Conservation (phyloP, 2,329 filamentous ascomycete species). For the Colletotrichum spaethianum region DNA sequence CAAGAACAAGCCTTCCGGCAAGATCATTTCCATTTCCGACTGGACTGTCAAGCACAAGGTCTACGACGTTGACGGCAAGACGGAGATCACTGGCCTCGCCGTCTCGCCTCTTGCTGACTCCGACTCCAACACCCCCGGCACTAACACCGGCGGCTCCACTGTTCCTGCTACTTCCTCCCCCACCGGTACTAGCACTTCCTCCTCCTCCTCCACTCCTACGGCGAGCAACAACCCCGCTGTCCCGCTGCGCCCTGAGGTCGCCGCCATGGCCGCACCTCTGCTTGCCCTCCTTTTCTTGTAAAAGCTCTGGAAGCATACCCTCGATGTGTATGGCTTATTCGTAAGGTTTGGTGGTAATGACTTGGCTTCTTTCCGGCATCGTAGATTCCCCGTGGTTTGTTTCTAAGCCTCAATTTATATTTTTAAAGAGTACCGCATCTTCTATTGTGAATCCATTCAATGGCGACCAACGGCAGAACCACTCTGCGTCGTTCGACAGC, state of each 20-base stretch:
- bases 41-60: conserved; percentile 68
- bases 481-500: background rate
- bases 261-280: conserved; percentile 35
- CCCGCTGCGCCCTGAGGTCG: conserved; percentile 32
- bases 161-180: conserved; percentile 39
- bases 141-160: conserved; percentile 51
- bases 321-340: conserved; percentile 21
- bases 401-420: conserved; percentile 31
- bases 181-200: background rate
- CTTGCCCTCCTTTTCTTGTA: conserved; percentile 41
- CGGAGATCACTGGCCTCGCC: conserved; percentile 59
- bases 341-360: conserved; percentile 33
- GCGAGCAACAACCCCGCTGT: conserved; percentile 49
- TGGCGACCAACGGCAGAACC: too few species aligned
- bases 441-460: background rate
- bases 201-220: conserved; percentile 24
- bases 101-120: conserved; percentile 62
- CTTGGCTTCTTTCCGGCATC: conserved; percentile 36
- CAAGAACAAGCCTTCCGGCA: conserved; percentile 72
- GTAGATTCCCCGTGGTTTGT: conserved; percentile 39
- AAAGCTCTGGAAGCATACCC: conserved; percentile 11
- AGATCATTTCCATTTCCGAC: conserved; percentile 77
- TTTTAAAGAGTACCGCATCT: background rate
- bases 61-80: conserved; percentile 56
- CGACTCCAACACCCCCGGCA: conserved; percentile 62